Base-by-base conservation (phyloP, 805 yeast species). In the Debaryomyces prosopidis region DNA sequence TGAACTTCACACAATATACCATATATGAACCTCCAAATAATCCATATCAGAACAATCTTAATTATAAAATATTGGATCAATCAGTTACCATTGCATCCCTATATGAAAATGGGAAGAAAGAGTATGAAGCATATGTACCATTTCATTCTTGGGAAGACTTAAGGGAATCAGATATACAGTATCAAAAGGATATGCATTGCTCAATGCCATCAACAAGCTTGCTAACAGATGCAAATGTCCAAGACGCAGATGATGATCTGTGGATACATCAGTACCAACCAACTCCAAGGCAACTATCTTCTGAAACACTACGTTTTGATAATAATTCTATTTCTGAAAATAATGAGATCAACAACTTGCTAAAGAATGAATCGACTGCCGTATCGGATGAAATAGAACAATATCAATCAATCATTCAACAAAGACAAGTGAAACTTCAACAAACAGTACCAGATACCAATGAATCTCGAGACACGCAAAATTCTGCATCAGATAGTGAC, bases 1-100 rank as follows among this genome's bases (percentile, higher is more conserved):
- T 75, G 36, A 76, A 75, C 51, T 75, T 76, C 54, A 66, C 74
- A 31, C 78, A 64, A 52, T 69, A 68, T 47, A 66, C 66, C 32
- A 57, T 67, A 30, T 70, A 65, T 49, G 62, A 68, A 40, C 76
- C 75, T 4, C 54, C 54, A 15, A 52, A 48, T 18, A 34, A 31
- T 6, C 49, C 41, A 4, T 14, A 28, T 9, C 45, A 23, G 9
- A 37, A 38, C 12, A 32, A 17, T 36, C 40, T 36, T 18, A 39
- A 48, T 14, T 47, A 52, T 42, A 56, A 59, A 19, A 51, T 72
- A n/a, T 44, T 73, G 41, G 79, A 73, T 51, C 77, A 73, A 48
- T 69, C 75, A 9, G 59, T 73, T 10, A 70, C 76, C 1, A 64
- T 73, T 12, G 74, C 77, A 2, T 62, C 69, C 11, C 55, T 68